Evolutionary conservation across 768 basidiomycete genomes (phyloP).

Genomic region (Amanita rubescens): DNA sequence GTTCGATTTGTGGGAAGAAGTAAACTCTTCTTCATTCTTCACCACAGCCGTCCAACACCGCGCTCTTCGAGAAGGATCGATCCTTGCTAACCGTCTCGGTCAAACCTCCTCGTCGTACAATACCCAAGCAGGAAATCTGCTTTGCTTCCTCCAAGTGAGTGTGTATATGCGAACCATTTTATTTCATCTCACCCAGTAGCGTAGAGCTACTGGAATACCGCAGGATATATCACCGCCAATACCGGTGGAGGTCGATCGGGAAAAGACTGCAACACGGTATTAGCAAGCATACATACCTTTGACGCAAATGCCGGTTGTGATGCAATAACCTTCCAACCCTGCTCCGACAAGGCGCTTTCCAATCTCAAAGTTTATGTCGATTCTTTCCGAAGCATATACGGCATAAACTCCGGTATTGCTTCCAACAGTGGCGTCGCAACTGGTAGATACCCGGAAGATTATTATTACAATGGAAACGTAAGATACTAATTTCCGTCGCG

Average conservation of each 20-base stretch:
- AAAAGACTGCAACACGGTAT: slow-evolving; percentile 63
- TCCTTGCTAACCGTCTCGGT: slow-evolving; percentile 51
- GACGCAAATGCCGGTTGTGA: slow-evolving; percentile 69
- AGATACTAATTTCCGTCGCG: slow-evolving; percentile 13
- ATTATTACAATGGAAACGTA: slow-evolving; percentile 68
- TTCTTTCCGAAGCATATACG: slow-evolving; percentile 55
- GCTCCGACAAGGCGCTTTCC: slow-evolving; percentile 66
- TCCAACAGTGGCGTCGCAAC: slow-evolving; percentile 55
- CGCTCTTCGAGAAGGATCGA: slow-evolving; percentile 59
- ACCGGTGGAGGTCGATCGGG: slow-evolving; percentile 69
- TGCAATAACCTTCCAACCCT: slow-evolving; percentile 67
- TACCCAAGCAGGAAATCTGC: slow-evolving; percentile 51
- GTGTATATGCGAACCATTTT: background rate
- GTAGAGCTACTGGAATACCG: slow-evolving; percentile 68
- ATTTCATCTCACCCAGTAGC: background rate
- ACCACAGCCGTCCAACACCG: slow-evolving; percentile 75
- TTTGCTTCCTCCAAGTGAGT: slow-evolving; percentile 70
- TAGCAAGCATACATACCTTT: slow-evolving; percentile 74
- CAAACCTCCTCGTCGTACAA: slow-evolving; percentile 39
- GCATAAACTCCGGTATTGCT: slow-evolving; percentile 52
- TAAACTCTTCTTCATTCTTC: slow-evolving; percentile 69
- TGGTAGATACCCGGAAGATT: slow-evolving; percentile 72
- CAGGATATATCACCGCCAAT: slow-evolving; percentile 65
- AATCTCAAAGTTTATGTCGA: slow-evolving; percentile 64
- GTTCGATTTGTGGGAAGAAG: slow-evolving; percentile 73